Base-by-base conservation (phyloP, 2,329 filamentous ascomycete species). In the Exophiala sideris region DNA sequence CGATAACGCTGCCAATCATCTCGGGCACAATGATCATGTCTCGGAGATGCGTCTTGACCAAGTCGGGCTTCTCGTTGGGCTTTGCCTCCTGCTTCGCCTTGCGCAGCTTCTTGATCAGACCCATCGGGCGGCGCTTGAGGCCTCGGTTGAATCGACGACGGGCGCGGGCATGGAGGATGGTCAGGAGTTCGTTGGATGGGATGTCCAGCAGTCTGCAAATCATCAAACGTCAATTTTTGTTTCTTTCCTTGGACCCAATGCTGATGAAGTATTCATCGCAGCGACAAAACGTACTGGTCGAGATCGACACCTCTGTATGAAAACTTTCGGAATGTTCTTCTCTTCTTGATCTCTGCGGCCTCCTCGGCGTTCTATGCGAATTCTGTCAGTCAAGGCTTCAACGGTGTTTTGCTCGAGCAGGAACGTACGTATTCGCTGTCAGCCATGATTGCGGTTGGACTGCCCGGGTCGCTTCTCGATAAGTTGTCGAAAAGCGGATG, bases 1-100 rank as follows among this genome's bases (percentile, higher is more conserved):
- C 94, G 72, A 99, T 88, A 72, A 99, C 92, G 79, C 84, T 89
- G 72, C 94, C 94, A 75, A 99, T 99, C 94, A 99, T 97, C 85
- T 99, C 94, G 71, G 94, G 94, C 69, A 99, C 94, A 74, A 99
- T 87, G 77, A 99, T 96, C 94, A 99, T 99, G 84, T 99, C 88
- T 79, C 92, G 91, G 72, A 99, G 88, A 79, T 99, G 92, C 63
- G 92, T 99, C 88, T 96, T 96, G 84, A 97, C 92, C 72, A 94
- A 84, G 75, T 96, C 91, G 75, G 92, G 92, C 89, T 97, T 96
- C 91, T 97, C 92, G 82, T 99, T 99, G 76, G 94, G 94, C 83
- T 89, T 90, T 70, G 91, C 91, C 82, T 96, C 91, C 80, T 95
- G 90, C 88, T 96, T 96, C 69, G 94, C 88, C 85, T 96, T 97